Evolutionary conservation across 2,329 filamentous ascomycete species (phyloP).

Genomic region (Diplodia mutila): DNA sequence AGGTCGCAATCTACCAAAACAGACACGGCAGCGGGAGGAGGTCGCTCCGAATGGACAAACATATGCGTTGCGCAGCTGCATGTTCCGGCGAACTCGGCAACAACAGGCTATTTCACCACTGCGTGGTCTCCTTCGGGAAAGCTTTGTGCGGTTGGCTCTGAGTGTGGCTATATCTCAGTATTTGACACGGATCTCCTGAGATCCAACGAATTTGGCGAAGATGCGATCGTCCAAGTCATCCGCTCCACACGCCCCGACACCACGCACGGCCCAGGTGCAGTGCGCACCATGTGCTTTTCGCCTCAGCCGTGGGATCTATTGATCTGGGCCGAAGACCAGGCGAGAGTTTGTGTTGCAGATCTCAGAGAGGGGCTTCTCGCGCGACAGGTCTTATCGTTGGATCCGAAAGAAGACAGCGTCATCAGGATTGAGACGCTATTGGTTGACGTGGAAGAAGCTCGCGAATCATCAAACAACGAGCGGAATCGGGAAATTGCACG

Average conservation of each 20-base stretch:
- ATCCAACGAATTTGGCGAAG: constrained; percentile 49
- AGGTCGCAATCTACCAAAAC: constrained; percentile 30
- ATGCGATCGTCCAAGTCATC: constrained; percentile 75
- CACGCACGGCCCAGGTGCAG: constrained; percentile 68
- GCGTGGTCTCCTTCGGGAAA: constrained; percentile 74
- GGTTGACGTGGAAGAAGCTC: constrained; percentile 49
- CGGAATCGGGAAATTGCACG: constrained; percentile 42
- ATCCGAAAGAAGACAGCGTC: constrained; percentile 59
- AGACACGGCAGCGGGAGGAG: constrained; percentile 27
- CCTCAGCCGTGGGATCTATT: constrained; percentile 88
- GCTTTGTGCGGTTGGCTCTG: constrained; percentile 76
- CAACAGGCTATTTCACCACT: constrained; percentile 71
- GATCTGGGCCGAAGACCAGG: constrained; percentile 91
- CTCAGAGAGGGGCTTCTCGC: constrained; percentile 67
- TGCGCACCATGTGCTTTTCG: constrained; percentile 90
- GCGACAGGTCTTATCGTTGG: constrained; percentile 70
- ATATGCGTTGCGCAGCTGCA: constrained; percentile 48
- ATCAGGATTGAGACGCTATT: constrained; percentile 56
- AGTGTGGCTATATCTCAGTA: constrained; percentile 78
- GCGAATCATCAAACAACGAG: constrained; percentile 33
- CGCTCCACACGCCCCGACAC: constrained; percentile 72
- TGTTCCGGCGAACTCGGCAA: constrained; percentile 41
- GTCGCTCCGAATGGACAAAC: constrained; percentile 41
- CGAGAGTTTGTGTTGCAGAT: constrained; percentile 74
- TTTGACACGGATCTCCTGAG: constrained; percentile 62